phyloP scores from a whole-genome alignment of 2,329 filamentous ascomycete genomes.

The Neonectria coccinea region DNA sequence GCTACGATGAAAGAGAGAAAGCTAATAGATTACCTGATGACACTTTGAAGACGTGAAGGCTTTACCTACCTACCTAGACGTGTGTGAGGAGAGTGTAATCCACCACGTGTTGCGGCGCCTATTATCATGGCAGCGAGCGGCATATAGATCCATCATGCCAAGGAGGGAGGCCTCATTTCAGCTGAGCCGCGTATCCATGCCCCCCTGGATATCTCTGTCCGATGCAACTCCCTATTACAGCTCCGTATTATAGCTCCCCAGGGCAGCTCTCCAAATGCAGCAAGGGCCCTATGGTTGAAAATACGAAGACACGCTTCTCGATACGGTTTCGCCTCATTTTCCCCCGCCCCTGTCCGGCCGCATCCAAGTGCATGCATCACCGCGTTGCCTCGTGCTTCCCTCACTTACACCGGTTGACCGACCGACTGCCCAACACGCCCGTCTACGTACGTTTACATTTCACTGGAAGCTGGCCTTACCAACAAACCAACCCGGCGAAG shows the following conservation, averaged over 20 bases:
- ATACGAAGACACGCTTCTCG: neutral
- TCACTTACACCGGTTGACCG: neutral
- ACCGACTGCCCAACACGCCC: neutral
- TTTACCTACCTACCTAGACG: neutral
- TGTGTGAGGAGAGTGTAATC: neutral
- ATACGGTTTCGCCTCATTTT: neutral
- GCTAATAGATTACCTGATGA: slow-evolving; percentile 48
- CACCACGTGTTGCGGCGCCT: neutral
- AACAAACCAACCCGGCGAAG: neutral
- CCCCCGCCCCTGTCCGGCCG: neutral
- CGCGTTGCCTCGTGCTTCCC: no score
- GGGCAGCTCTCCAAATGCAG: neutral
- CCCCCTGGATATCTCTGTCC: neutral
- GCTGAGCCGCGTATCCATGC: neutral
- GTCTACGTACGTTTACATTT: neutral
- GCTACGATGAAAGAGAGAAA: slow-evolving; percentile 46
- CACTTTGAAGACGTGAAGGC: slow-evolving; percentile 20
- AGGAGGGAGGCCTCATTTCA: neutral
- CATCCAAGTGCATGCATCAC: neutral
- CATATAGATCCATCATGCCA: neutral
- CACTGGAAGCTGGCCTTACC: no score
- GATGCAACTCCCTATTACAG: neutral
- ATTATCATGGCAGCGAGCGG: neutral
- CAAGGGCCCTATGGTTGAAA: neutral
- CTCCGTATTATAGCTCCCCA: neutral